phyloP scores from a whole-genome alignment of 495 filamentous ascomycete species.

The Emericellopsis terricola region DNA sequence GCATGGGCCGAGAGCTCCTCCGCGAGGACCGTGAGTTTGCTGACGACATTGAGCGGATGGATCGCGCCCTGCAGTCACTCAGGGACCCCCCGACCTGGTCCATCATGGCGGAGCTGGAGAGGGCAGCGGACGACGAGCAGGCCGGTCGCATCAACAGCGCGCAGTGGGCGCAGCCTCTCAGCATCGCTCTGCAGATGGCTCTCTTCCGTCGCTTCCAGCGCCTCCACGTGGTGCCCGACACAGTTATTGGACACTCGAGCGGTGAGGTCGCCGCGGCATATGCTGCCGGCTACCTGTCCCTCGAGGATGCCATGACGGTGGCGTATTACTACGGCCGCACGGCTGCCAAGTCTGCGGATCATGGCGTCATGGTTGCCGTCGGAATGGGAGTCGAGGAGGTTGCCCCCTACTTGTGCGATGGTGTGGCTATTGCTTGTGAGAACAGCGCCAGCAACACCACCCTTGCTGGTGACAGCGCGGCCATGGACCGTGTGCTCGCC shows the following conservation, averaged over 20 bases:
- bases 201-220: conserved; percentile 26
- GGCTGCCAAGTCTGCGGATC: conserved; percentile 5
- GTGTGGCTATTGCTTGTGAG: conserved; percentile 8
- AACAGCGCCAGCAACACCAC: conserved; percentile 26
- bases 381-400: conserved; percentile 10
- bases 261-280: conserved; percentile 19
- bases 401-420: conserved; percentile 5
- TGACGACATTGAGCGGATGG: conserved; percentile 1
- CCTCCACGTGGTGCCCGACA: conserved; percentile 23
- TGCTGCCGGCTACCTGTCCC: conserved; percentile 11
- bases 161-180: conserved; percentile 18
- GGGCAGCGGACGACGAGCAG: background rate
- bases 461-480: conserved; percentile 25
- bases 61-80: background rate
- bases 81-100: background rate
- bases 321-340: conserved; percentile 10
- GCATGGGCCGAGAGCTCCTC: conserved; percentile 5
- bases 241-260: conserved; percentile 17
- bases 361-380: conserved; percentile 17
- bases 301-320: conserved; percentile 8
- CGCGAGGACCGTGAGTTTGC: background rate
- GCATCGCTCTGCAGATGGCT: conserved; percentile 23
- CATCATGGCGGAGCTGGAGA: background rate
- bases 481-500: conserved; percentile 9
- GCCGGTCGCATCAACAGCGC: conserved; percentile 12